Base-by-base conservation (phyloP, 306 rosid genomes). In the Malus orientalis region DNA sequence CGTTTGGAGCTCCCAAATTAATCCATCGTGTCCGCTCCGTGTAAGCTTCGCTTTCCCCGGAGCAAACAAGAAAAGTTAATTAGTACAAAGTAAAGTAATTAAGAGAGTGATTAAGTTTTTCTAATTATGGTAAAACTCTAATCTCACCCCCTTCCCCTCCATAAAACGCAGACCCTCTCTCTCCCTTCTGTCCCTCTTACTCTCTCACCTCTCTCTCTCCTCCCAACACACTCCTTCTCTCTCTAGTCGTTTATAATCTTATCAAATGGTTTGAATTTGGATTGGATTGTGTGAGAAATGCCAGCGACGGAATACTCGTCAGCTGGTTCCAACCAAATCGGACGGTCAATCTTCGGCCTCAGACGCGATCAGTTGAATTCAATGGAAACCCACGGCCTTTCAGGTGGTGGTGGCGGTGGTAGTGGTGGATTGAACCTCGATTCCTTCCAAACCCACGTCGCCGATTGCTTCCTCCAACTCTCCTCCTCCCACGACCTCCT, bases 281-380 rank as follows among this genome's bases (percentile, higher is more conserved):
- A 22, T 22, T 20, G 67, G 33, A 29, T 16, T 62, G 18, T 44
- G 70, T 76, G 78, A 40, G 75, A 88, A 85, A 91, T 93, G 97
- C 96, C 90, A 8, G 85, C 91, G 0, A 79, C 93, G 68, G 92
- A 87, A 73, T 82, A 74, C 53, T 89, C 95, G 60, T 82, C 98
- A 29, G 86, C 87, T 32, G 81, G 88, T 6, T 75, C 86, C 65
- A 45, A 79, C 47, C 75, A 77, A 66, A 66, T 88, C 25, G 92
- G 97, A 18, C 96, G 98, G 58, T 85, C 98, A 19, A 70, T 86
- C 63, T 54, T 81, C 72, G 80, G 74, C 80, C 79, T 75, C 47
- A 82, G 89, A 15, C 93, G 87, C 0, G 83, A 73, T 63, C 81
- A 82, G 70, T 69, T 83, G 66, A 91, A 88, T 69, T 82, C 91